Percentiles rank a stretch among this genome's conserved stretches.
Evolutionary conservation across 2,329 filamentous ascomycete species (phyloP).

Genomic region (Aspergillus pseudoterreus): DNA sequence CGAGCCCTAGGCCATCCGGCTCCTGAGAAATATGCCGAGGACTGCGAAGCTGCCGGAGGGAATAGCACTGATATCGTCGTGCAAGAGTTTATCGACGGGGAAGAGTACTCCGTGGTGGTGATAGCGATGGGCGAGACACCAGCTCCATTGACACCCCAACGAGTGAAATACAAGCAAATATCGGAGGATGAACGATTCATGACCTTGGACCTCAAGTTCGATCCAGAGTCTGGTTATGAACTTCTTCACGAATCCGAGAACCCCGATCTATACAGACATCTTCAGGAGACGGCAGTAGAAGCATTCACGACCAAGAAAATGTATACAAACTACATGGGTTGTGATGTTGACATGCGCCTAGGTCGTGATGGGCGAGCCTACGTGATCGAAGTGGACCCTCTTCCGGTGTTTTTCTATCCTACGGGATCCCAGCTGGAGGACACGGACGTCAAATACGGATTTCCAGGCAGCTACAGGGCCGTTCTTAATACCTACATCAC

Average conservation of each 20-base stretch:
- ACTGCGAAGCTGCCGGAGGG: neutral
- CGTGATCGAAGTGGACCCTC: constrained; percentile 22
- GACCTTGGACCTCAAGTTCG: constrained; percentile 20
- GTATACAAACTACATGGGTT: constrained; percentile 15
- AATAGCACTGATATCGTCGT: constrained; percentile 15
- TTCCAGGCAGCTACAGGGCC: constrained; percentile 18
- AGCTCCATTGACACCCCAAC: constrained; percentile 14
- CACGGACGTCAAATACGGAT: constrained; percentile 7
- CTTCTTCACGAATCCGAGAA: constrained; percentile 13
- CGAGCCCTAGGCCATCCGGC: neutral
- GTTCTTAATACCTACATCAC: constrained; percentile 20
- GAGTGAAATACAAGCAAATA: constrained; percentile 6
- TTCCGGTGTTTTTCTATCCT: constrained; percentile 18
- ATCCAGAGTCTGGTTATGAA: constrained; percentile 14
- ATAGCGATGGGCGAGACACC: constrained; percentile 18
- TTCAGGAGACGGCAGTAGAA: constrained; percentile 19
- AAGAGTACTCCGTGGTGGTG: constrained; percentile 17
- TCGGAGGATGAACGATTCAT: constrained; percentile 11
- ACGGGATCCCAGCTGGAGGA: constrained; percentile 13
- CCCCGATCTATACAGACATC: constrained; percentile 13
- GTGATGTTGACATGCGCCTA: constrained; percentile 21
- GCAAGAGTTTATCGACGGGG: constrained; percentile 19
- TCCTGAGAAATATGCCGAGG: neutral
- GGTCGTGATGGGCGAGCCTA: constrained; percentile 13
- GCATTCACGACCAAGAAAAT: constrained; percentile 16